Evolutionary conservation across 306 rosid species (phyloP).

Genomic region (Lagenaria siceraria): DNA sequence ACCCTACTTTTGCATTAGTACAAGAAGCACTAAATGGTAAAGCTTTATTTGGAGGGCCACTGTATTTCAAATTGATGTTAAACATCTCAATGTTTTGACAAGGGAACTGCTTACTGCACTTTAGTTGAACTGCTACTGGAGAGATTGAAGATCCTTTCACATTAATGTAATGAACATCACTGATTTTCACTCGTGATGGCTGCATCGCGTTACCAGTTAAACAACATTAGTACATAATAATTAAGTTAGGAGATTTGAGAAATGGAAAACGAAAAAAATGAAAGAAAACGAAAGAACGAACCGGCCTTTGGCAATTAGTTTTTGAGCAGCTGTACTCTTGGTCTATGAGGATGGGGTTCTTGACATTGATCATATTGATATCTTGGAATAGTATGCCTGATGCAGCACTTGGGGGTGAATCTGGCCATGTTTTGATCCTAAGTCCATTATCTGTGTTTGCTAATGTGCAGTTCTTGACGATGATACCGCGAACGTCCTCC

Average conservation of each 20-base stretch:
- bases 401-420: constrained; percentile 8
- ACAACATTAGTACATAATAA: neutral
- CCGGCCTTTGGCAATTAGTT: constrained; percentile 1
- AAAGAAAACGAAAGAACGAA: neutral
- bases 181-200: constrained; percentile 10
- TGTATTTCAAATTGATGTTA: neutral
- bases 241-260: neutral
- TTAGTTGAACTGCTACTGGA: neutral
- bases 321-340: constrained; percentile 32
- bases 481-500: constrained; percentile 9
- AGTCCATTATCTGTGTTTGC: constrained; percentile 21
- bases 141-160: constrained; percentile 3
- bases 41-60: neutral
- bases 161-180: constrained; percentile 9
- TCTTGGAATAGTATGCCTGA: constrained; percentile 22
- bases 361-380: constrained; percentile 21
- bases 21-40: neutral
- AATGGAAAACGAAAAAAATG: neutral
- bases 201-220: neutral
- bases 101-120: constrained; percentile 10
- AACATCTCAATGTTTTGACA: neutral
- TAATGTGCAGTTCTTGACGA: constrained; percentile 23
- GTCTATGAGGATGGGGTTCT: constrained; percentile 30
- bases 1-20: constrained; percentile 11
- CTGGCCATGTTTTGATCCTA: constrained; percentile 42